Evolutionary conservation across 202 grass and related monocot species (phyloP).

Genomic region (Schoenoplectus triqueter): DNA sequence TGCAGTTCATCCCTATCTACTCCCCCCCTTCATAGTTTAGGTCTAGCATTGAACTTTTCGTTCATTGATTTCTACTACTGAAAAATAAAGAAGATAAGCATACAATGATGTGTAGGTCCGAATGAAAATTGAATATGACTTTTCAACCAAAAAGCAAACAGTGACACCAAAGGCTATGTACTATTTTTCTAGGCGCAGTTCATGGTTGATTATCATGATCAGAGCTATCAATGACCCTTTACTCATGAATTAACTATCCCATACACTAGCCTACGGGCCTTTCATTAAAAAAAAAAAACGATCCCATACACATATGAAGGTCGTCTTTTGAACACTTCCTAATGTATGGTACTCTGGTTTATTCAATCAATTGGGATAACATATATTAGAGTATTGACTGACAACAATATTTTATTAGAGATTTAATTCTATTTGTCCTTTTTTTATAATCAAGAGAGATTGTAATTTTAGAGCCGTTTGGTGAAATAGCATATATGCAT

Average conservation of each 20-base stretch:
- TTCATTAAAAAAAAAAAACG: too few species aligned
- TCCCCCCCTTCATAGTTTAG: neutral
- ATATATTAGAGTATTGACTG: too few species aligned
- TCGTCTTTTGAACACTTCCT: too few species aligned
- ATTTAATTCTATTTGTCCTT: too few species aligned
- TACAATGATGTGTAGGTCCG: neutral
- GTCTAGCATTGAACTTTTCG: conserved; percentile 15
- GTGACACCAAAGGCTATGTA: neutral
- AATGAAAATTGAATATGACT: neutral
- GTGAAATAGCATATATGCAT: too few species aligned
- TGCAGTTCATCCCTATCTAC: conserved; percentile 25
- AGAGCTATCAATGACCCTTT: neutral
- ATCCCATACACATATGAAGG: too few species aligned
- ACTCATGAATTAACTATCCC: neutral
- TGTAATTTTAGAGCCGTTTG: too few species aligned
- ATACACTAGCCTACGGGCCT: too few species aligned
- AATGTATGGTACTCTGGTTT: too few species aligned
- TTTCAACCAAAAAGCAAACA: neutral
- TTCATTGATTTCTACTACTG: neutral
- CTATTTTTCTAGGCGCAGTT: neutral
- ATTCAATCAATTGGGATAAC: too few species aligned
- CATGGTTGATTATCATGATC: neutral
- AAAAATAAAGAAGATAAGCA: conserved; percentile 19
- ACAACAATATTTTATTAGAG: too few species aligned
- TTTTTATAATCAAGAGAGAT: too few species aligned